Conservation (phyloP, 2,329 filamentous ascomycete species). For the Alternaria triticina region DNA sequence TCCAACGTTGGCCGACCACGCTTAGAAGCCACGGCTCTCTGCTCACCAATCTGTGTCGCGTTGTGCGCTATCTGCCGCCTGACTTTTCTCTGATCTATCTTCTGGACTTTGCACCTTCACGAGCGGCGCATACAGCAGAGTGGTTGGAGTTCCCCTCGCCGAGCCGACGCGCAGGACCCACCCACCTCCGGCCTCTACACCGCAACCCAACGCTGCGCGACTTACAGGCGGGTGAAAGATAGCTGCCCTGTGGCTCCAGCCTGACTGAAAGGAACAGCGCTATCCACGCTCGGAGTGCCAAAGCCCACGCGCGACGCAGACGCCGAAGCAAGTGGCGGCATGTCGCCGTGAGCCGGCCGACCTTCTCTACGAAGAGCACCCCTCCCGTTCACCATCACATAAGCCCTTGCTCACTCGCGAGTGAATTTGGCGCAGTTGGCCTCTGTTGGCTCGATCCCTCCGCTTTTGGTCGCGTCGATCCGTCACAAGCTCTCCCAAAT, state of each 20-base stretch:
- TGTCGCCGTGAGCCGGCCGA: slow-evolving; percentile 35
- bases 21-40: not conserved
- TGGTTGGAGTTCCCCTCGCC: slow-evolving; percentile 8
- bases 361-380: slow-evolving; percentile 11
- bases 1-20: not conserved
- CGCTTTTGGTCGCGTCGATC: slow-evolving; percentile 4
- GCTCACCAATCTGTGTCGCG: not conserved
- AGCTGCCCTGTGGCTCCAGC: not conserved
- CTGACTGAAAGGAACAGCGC: slow-evolving; percentile 4
- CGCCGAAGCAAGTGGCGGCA: slow-evolving; percentile 31
- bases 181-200: slow-evolving; percentile 20
- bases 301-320: not conserved
- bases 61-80: not conserved
- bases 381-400: slow-evolving; percentile 9
- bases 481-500: slow-evolving; percentile 3
- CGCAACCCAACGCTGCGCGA: slow-evolving; percentile 19
- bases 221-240: slow-evolving; percentile 11
- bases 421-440: not conserved
- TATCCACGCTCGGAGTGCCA: slow-evolving; percentile 9
- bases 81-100: not conserved
- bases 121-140: not conserved
- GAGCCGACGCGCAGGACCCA: slow-evolving; percentile 16
- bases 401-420: not conserved
- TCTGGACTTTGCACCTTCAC: not conserved
- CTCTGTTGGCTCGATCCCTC: not conserved